Conservation (phyloP, 2,329 filamentous ascomycete species). For the Ascosphaera pollenicola region DNA sequence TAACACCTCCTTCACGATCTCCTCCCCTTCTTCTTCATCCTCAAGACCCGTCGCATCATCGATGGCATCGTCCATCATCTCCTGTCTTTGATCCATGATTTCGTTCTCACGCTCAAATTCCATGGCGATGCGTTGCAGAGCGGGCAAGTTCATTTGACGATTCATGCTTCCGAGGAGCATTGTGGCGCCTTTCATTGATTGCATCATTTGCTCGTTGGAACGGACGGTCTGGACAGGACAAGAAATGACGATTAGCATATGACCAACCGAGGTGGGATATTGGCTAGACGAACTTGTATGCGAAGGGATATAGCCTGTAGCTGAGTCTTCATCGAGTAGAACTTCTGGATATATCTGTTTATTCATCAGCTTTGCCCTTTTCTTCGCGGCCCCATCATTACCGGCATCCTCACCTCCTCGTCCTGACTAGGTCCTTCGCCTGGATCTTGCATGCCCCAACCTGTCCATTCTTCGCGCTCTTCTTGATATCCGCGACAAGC, state of each 20-base stretch:
- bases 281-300: constrained; percentile 46
- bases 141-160: constrained; percentile 87
- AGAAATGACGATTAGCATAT: constrained; percentile 2
- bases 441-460: constrained; percentile 98
- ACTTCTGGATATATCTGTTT: constrained; percentile 78
- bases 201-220: constrained; percentile 99
- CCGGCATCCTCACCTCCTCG: constrained; percentile 39
- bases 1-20: constrained; percentile 87
- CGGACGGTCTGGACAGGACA: constrained; percentile 72
- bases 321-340: constrained; percentile 95
- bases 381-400: neutral
- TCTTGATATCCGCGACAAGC: constrained; percentile 86
- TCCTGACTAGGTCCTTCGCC: constrained; percentile 87
- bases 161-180: constrained; percentile 93
- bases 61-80: constrained; percentile 99
- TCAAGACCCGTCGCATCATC: constrained; percentile 86
- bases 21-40: constrained; percentile 87
- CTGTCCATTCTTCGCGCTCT: constrained; percentile 92
- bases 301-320: constrained; percentile 86
- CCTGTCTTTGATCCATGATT: constrained; percentile 96
- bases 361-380: neutral
- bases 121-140: constrained; percentile 90
- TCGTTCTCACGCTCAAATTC: constrained; percentile 98
- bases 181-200: constrained; percentile 96
- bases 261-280: neutral